Evolutionary conservation across 345 rosid genomes (phyloP).

Genomic region (Rhodamnia argentea): DNA sequence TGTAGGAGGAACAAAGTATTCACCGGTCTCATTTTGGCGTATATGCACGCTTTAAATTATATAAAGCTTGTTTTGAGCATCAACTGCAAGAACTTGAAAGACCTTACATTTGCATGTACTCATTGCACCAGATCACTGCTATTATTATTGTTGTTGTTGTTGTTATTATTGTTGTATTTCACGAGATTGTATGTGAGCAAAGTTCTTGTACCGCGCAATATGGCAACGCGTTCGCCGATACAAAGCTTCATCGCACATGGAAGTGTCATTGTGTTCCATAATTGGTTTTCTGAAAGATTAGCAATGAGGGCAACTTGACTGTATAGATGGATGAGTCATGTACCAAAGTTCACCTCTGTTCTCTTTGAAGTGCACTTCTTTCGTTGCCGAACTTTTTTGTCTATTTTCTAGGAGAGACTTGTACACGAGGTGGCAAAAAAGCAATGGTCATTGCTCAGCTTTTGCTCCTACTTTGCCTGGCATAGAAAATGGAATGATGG

Average conservation of each 20-base stretch:
- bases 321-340: not conserved
- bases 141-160: not conserved
- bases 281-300: not conserved
- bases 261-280: not conserved
- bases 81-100: not conserved
- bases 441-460: not conserved
- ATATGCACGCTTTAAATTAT: not conserved
- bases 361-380: not conserved
- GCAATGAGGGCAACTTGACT: not conserved
- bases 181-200: not conserved
- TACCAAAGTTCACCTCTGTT: not conserved
- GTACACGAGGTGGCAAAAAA: not conserved
- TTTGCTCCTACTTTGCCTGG: not conserved
- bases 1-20: conserved; percentile 12
- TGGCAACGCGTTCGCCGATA: not conserved
- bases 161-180: not conserved
- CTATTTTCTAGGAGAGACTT: not conserved
- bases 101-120: not conserved
- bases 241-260: not conserved
- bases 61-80: not conserved
- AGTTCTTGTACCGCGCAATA: not conserved
- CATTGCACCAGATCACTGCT: not conserved
- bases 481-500: not conserved
- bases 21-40: not conserved
- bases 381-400: not conserved